These are phyloP conservation scores for Penicillium sp. DNA, from an alignment of 2,329 filamentous ascomycete species.

Conservation along the genomic window DNA sequence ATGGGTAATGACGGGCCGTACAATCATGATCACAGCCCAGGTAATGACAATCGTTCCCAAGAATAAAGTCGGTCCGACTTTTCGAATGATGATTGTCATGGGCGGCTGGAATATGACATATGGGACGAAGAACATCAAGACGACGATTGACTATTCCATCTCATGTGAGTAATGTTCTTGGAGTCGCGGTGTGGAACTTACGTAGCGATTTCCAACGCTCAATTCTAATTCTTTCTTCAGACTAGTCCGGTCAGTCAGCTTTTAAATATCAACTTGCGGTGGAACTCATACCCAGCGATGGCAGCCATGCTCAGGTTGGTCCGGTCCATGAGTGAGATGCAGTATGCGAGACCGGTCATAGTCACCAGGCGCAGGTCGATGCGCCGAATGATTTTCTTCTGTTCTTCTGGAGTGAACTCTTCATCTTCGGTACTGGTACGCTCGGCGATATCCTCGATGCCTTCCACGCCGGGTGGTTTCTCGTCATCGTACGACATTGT, in stretches of 20 bases:
- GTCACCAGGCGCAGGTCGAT: constrained; percentile 66
- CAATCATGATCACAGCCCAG: constrained; percentile 32
- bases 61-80: constrained; percentile 31
- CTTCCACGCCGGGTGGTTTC: constrained; percentile 14
- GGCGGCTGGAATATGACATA: constrained; percentile 33
- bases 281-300: constrained; percentile 59
- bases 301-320: constrained; percentile 67
- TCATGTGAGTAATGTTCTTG: background rate
- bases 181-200: constrained; percentile 1
- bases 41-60: constrained; percentile 28
- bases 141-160: constrained; percentile 27
- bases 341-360: constrained; percentile 67
- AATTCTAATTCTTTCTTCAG: constrained; percentile 18
- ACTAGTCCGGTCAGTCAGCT: background rate
- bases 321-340: constrained; percentile 73
- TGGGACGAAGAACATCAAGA: constrained; percentile 35
- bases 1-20: constrained; percentile 7
- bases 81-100: constrained; percentile 32
- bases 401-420: constrained; percentile 49
- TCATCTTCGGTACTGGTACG: constrained; percentile 10
- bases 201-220: constrained; percentile 18
- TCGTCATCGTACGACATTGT: constrained; percentile 14
- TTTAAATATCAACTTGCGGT: background rate
- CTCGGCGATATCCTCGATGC: constrained; percentile 18
- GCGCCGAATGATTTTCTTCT: constrained; percentile 65